Evolutionary conservation across 169 alveolate species (phyloP).

Genomic region (Ichthyophthirius multifiliis): DNA sequence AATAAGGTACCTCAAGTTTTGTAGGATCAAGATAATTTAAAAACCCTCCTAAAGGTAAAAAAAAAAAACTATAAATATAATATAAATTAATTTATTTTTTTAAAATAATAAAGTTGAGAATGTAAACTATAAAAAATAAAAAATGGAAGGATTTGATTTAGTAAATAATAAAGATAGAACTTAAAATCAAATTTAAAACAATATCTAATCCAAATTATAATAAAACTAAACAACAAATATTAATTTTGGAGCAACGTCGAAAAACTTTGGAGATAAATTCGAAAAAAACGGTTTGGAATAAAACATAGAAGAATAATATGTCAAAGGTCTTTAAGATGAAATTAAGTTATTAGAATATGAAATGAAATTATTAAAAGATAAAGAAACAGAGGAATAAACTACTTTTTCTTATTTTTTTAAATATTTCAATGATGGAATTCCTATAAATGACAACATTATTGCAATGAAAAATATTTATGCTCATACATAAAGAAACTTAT

Average conservation of each 20-base stretch:
- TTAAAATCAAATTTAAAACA: not conserved
- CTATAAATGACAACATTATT: slow-evolving; percentile 20
- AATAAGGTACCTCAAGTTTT: not conserved
- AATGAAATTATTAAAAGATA: slow-evolving; percentile 15
- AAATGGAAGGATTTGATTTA: not conserved
- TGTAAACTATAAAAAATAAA: not conserved
- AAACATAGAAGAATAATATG: slow-evolving; percentile 15
- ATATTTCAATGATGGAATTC: slow-evolving; percentile 20
- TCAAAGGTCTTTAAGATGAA: slow-evolving; percentile 19
- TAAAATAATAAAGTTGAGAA: not conserved
- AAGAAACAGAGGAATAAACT: slow-evolving; percentile 6
- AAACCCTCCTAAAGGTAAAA: not conserved
- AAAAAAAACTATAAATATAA: too few relatives aligned
- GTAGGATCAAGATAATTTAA: not conserved
- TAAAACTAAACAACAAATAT: not conserved
- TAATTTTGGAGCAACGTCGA: not conserved
- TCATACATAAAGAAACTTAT: not conserved
- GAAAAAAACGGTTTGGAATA: not conserved
- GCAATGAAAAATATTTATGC: slow-evolving; percentile 15
- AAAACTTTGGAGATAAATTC: not conserved
- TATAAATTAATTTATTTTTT: not conserved
- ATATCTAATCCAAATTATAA: not conserved
- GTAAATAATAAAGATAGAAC: not conserved
- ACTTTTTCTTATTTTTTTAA: slow-evolving; percentile 4
- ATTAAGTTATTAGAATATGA: slow-evolving; percentile 16